Conservation (phyloP, 139 green algal species). For the Tetradesmus obliquus region DNA sequence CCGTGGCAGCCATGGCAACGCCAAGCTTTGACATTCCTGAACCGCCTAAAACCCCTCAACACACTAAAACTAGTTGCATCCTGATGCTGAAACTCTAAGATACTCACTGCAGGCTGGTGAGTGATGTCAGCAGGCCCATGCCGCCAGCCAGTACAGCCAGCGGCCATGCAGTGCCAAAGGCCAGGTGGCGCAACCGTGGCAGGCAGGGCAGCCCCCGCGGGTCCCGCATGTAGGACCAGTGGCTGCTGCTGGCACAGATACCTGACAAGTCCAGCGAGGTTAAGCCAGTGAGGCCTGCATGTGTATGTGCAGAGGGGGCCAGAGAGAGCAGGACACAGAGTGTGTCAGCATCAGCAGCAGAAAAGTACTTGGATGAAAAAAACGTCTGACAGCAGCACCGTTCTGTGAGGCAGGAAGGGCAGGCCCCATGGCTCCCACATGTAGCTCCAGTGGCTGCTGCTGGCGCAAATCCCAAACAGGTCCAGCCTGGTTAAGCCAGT, state of each 20-base stretch:
- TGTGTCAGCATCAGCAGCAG: too few species aligned
- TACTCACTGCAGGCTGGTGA: too few species aligned
- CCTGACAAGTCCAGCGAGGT: neutral
- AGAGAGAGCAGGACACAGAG: too few species aligned
- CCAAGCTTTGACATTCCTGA: too few species aligned
- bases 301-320: too few species aligned
- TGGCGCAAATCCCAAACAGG: neutral
- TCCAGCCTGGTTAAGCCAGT: neutral
- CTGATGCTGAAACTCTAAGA: too few species aligned
- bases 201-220: neutral
- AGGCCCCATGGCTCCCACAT: neutral
- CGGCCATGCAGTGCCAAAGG: conserved; percentile 25
- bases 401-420: neutral
- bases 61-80: too few species aligned
- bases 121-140: neutral
- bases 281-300: neutral
- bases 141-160: neutral
- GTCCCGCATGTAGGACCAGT: conserved; percentile 10
- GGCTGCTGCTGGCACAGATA: neutral
- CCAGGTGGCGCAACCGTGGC: neutral
- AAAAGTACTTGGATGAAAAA: too few species aligned
- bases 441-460: conserved; percentile 12
- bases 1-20: too few species aligned
- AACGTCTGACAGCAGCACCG: too few species aligned
- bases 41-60: too few species aligned